A percentile compares a stretch with the other conserved stretches of the same genome.
Evolutionary conservation across 495 filamentous ascomycete species (phyloP).

Genomic region (Elaphomyces granulatus): DNA sequence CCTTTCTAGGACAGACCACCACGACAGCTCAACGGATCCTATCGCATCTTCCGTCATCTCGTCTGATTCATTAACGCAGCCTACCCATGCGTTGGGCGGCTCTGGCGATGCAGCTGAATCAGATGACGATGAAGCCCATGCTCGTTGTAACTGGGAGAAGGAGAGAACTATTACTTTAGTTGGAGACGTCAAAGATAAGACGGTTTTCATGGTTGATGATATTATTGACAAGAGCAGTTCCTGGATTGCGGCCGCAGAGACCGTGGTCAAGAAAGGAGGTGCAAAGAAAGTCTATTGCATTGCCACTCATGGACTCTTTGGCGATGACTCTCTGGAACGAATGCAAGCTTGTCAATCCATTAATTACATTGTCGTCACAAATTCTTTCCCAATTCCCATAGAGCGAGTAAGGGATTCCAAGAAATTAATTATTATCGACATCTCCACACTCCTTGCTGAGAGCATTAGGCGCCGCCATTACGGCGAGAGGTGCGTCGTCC

Average conservation of each 20-base stretch:
- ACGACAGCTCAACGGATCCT: slow-evolving; percentile 35
- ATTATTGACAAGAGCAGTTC: slow-evolving; percentile 97
- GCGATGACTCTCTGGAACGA: slow-evolving; percentile 74
- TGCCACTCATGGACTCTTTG: slow-evolving; percentile 91
- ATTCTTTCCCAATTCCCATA: slow-evolving; percentile 79
- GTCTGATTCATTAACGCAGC: slow-evolving; percentile 35
- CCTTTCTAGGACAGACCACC: slow-evolving; percentile 33
- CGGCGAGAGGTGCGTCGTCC: slow-evolving; percentile 44
- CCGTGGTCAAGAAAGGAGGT: slow-evolving; percentile 79
- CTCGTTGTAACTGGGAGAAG: slow-evolving; percentile 46
- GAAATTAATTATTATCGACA: slow-evolving; percentile 80
- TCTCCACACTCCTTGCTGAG: slow-evolving; percentile 76
- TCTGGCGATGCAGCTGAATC: slow-evolving; percentile 63
- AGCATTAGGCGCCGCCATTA: slow-evolving; percentile 93
- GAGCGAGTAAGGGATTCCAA: slow-evolving; percentile 51
- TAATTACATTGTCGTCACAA: slow-evolving; percentile 86
- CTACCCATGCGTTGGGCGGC: slow-evolving; percentile 60
- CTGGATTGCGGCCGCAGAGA: slow-evolving; percentile 98
- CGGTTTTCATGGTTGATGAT: slow-evolving; percentile 92
- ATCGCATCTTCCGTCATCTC: slow-evolving; percentile 58
- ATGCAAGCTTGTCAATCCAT: slow-evolving; percentile 87
- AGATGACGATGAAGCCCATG: slow-evolving; percentile 71
- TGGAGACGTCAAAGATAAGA: slow-evolving; percentile 71
- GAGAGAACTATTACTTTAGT: slow-evolving; percentile 95
- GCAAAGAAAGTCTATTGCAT: slow-evolving; percentile 95